Conservation (phyloP, 768 basidiomycete species). For the Rhizopogon sp. region DNA sequence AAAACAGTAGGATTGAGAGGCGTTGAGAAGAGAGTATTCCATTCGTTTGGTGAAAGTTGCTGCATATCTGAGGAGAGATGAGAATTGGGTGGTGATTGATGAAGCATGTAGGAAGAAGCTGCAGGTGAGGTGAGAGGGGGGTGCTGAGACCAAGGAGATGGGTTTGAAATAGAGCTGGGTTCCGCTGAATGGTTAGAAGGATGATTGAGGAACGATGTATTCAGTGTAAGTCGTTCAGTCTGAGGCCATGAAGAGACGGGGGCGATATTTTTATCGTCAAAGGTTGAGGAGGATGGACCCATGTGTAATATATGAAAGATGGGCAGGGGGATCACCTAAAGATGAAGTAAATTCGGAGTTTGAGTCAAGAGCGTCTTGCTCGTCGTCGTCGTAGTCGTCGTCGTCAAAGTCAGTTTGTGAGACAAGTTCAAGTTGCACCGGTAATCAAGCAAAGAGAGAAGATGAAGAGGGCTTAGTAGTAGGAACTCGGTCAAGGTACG, state of each 20-base stretch:
- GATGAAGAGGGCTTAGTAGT: slow-evolving; percentile 6
- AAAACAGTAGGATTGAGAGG: slow-evolving; percentile 60
- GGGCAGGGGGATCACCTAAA: not conserved
- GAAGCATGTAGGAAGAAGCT: slow-evolving; percentile 15
- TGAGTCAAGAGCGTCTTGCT: too few species aligned
- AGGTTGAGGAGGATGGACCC: slow-evolving; percentile 27
- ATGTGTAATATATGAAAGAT: slow-evolving; percentile 15
- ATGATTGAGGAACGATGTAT: slow-evolving; percentile 24
- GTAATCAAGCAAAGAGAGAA: slow-evolving; percentile 1
- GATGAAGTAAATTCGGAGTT: not conserved
- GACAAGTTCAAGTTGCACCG: too few species aligned
- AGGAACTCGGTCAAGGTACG: not conserved
- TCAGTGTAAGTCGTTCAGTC: slow-evolving; percentile 30
- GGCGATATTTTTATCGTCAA: slow-evolving; percentile 16
- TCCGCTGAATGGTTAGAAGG: slow-evolving; percentile 22
- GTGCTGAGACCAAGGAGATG: slow-evolving; percentile 34
- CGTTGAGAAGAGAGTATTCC: slow-evolving; percentile 55
- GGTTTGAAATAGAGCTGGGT: slow-evolving; percentile 23
- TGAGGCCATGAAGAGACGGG: slow-evolving; percentile 26
- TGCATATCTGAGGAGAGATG: slow-evolving; percentile 19
- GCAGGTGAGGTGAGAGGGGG: slow-evolving; percentile 14
- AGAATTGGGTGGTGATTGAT: slow-evolving; percentile 5
- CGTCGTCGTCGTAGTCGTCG: too few species aligned
- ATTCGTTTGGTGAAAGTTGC: slow-evolving; percentile 31
- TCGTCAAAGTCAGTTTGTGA: too few species aligned